Evolutionary conservation across 176 grass and related monocot genomes (phyloP), one percentile per base, ranked within the genome.

Genomic region (Oryza coarctata): DNA sequence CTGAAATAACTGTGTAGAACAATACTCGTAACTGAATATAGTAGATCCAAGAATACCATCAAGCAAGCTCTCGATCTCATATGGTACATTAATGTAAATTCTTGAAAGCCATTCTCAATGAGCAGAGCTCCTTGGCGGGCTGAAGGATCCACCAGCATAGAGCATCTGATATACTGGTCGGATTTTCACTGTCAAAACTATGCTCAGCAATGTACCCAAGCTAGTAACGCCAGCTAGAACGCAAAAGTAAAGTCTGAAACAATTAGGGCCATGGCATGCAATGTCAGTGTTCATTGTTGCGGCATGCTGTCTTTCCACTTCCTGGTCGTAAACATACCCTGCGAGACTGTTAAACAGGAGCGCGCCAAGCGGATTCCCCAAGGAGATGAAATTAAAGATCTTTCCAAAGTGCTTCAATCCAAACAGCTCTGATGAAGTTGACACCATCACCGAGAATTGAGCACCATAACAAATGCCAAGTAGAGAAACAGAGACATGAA

Each of bases 361-460:
- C 5, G 90, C 95, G 0, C 95, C 95, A 0, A 95, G 65, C 20
- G 95, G 92, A 40, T 98, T 95, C 36, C 90, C 95, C 33, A 98
- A 23, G 4, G 82, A 57, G 44, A 93, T 93, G 82, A 98, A 91
- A 58, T 98, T 98, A 11, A 86, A 93, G 40, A 95, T 93, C 75
- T 94, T 83, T 15, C 95, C 95, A 0, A 91, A 98, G 20, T 98
- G 92, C 84, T 98, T 98, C 50, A 98, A 39, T 17, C 95, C 95
- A 2, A 98, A 98, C 20, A 98, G 83, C 73, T 95, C 95, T 0
- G 95, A 98, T 35, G 93, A 88, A n/a, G 90, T 93, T 15, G 92
- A 94, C 31, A 98, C 87, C 63, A 93, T 88, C 34, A 90, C 92
- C 0, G 90, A 91, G 85, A 93, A 93, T 33, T 95, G 88, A 72